phyloP scores from a whole-genome alignment of 75 land plant genomes.

The Selaginella moellendorffii region DNA sequence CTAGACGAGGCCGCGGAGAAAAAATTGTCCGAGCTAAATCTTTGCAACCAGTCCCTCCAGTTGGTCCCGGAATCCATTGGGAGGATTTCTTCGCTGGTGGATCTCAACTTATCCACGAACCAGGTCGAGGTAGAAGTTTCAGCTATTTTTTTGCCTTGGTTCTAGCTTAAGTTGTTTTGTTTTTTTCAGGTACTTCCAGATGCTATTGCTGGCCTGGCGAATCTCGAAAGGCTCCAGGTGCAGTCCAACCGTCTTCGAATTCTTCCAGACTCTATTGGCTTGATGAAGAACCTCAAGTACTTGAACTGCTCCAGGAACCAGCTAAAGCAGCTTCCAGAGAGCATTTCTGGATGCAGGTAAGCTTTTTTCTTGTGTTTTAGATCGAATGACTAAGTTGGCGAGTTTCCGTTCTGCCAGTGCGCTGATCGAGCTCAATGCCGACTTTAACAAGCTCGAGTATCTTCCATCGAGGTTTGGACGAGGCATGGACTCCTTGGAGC shows the following conservation, averaged over 20 bases:
- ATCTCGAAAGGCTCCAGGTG: slow-evolving; percentile 45
- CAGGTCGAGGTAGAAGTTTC: background rate
- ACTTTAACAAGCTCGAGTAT: slow-evolving; percentile 54
- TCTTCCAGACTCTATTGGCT: slow-evolving; percentile 85
- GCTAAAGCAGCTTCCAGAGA: slow-evolving; percentile 50
- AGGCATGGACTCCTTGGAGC: slow-evolving; percentile 38
- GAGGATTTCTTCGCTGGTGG: background rate
- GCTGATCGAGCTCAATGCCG: slow-evolving; percentile 52
- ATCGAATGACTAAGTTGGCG: background rate
- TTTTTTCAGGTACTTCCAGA: slow-evolving; percentile 55
- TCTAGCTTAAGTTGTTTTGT: background rate
- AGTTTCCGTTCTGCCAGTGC: slow-evolving; percentile 28
- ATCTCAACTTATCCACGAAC: background rate
- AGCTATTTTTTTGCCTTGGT: background rate
- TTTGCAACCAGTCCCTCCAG: background rate
- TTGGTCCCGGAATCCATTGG: background rate
- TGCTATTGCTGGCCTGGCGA: slow-evolving; percentile 52
- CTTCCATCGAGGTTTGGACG: slow-evolving; percentile 69
- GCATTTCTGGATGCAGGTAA: slow-evolving; percentile 79
- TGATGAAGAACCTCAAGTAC: slow-evolving; percentile 46
- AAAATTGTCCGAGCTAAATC: background rate
- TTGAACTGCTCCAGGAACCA: slow-evolving; percentile 58
- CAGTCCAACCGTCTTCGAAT: slow-evolving; percentile 36
- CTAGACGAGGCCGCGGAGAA: background rate
- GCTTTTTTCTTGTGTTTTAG: background rate